These are phyloP conservation scores for Tympanopsis confertula DNA, from an alignment of 2,329 filamentous ascomycete species.

Conservation along the genomic window DNA sequence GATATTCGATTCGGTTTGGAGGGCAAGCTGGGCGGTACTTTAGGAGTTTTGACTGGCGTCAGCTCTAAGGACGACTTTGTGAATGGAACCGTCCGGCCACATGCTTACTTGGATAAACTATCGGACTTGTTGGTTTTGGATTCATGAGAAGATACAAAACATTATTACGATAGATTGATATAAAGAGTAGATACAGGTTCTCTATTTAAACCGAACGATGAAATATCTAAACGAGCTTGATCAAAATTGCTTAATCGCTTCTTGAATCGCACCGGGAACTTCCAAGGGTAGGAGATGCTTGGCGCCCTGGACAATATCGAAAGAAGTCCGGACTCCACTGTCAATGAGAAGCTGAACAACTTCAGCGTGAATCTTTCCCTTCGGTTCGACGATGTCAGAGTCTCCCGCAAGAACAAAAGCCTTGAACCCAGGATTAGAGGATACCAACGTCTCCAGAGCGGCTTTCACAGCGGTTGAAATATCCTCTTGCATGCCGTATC, in stretches of 20 bases:
- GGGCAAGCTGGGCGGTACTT: slow-evolving; percentile 77
- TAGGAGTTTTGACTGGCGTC: slow-evolving; percentile 85
- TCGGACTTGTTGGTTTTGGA: not conserved
- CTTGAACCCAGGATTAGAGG: slow-evolving; percentile 2
- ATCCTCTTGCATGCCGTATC: not conserved
- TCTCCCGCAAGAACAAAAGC: slow-evolving; percentile 9
- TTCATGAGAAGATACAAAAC: not conserved
- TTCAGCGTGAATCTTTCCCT: slow-evolving; percentile 8
- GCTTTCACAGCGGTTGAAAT: not conserved
- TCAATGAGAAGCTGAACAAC: slow-evolving; percentile 4
- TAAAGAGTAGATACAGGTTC: too few relatives aligned
- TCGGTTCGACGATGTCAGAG: slow-evolving; percentile 12
- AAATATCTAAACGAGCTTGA: too few relatives aligned
- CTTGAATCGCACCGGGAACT: not conserved
- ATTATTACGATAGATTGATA: not conserved
- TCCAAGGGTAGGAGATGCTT: not conserved
- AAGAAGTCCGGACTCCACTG: not conserved
- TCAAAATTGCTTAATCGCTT: not conserved
- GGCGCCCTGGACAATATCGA: not conserved
- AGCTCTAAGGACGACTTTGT: slow-evolving; percentile 75
- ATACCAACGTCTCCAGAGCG: not conserved
- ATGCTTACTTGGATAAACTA: not conserved
- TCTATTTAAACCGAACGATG: too few relatives aligned
- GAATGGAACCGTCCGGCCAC: slow-evolving; percentile 17
- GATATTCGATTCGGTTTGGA: slow-evolving; percentile 94